A percentile compares a stretch with the other conserved stretches of the same genome.
These are phyloP conservation scores for Venturia effusa DNA, from an alignment of 2,329 filamentous ascomycete species.

Conservation along the genomic window DNA sequence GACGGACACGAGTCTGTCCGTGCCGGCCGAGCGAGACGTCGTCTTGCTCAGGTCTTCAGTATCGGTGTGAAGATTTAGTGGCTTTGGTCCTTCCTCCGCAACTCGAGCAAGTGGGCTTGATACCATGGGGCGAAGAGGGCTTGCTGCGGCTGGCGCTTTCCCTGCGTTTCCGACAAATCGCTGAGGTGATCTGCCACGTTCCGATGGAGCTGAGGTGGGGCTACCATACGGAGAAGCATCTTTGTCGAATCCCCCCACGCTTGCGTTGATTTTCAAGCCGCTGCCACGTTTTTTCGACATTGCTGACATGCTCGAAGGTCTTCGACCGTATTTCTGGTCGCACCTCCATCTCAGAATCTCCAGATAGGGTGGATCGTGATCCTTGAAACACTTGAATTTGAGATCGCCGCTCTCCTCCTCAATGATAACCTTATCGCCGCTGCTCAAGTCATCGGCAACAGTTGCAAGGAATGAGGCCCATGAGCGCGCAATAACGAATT, in stretches of 20 bases:
- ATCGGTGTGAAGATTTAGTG: conserved; percentile 27
- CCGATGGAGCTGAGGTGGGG: conserved; percentile 45
- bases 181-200: conserved; percentile 61
- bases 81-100: conserved; percentile 50
- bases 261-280: conserved; percentile 43
- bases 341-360: conserved; percentile 91
- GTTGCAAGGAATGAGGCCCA: conserved; percentile 81
- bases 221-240: conserved; percentile 54
- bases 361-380: conserved; percentile 86
- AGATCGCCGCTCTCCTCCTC: conserved; percentile 88
- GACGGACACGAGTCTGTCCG: conserved; percentile 31
- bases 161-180: conserved; percentile 35
- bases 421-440: conserved; percentile 73
- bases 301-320: conserved; percentile 31
- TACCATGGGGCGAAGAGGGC: conserved; percentile 52
- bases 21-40: conserved; percentile 11
- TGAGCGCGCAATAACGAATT: conserved; percentile 89
- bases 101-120: conserved; percentile 64
- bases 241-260: conserved; percentile 26
- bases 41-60: conserved; percentile 19
- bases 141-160: conserved; percentile 50
- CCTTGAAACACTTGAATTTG: conserved; percentile 88
- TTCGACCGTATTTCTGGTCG: conserved; percentile 83
- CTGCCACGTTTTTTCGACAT: conserved; percentile 15
- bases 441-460: conserved; percentile 72